Evolutionary conservation across 2,329 filamentous ascomycete genomes (phyloP).

Genomic region (Sporothrix brasiliensis): DNA sequence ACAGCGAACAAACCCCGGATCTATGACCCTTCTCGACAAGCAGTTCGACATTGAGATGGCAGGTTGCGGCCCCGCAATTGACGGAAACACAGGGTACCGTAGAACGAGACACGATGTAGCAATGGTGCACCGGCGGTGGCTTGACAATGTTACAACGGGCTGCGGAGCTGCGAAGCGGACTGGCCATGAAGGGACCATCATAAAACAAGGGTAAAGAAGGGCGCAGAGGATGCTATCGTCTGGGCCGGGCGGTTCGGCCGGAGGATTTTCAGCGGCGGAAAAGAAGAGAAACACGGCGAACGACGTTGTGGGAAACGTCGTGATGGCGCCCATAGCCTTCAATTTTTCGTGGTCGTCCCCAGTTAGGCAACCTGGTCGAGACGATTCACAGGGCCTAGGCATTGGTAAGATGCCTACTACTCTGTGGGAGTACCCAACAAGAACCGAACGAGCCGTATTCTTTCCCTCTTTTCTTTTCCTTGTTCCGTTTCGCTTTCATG

Average conservation of each 20-base stretch:
- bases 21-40: neutral
- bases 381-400: conserved; percentile 1
- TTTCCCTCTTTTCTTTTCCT: neutral
- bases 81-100: neutral
- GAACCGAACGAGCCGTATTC: neutral
- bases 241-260: neutral
- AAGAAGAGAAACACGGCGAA: neutral
- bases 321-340: neutral
- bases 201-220: neutral
- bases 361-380: too few species aligned
- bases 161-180: neutral
- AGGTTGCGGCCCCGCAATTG: conserved; percentile 3
- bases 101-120: neutral
- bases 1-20: neutral
- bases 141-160: neutral
- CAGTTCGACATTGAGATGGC: conserved; percentile 7
- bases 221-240: neutral
- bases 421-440: neutral
- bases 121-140: neutral
- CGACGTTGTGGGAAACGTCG: neutral
- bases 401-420: neutral
- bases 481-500: too few species aligned
- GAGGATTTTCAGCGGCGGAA: neutral
- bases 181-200: neutral
- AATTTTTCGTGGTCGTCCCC: too few species aligned